Evolutionary conservation across 2,329 filamentous ascomycete genomes (phyloP).

Genomic region (Boeremia exigua): DNA sequence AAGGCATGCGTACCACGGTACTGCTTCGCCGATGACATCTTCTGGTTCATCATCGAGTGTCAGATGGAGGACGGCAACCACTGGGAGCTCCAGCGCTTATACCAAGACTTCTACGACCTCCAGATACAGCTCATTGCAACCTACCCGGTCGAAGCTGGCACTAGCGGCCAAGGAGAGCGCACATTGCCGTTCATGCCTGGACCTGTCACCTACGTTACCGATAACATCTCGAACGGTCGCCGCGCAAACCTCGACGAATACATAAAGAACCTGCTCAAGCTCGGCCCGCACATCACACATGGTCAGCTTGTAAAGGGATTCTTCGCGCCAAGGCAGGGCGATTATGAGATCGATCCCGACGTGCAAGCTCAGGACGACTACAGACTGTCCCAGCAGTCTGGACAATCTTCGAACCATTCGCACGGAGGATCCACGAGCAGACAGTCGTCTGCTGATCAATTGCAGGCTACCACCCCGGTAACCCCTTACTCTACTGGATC

Average conservation of each 20-base stretch:
- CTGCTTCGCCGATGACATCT: constrained; percentile 96
- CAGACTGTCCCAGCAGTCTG: constrained; percentile 68
- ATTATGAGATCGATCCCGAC: constrained; percentile 87
- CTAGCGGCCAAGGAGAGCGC: constrained; percentile 74
- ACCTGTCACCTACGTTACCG: constrained; percentile 96
- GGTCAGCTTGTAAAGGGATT: constrained; percentile 87
- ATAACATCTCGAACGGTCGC: constrained; percentile 91
- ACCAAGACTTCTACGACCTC: constrained; percentile 99
- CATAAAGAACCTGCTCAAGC: constrained; percentile 85
- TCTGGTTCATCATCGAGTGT: constrained; percentile 97
- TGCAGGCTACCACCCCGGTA: constrained; percentile 45
- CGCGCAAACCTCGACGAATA: constrained; percentile 94
- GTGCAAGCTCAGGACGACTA: constrained; percentile 70
- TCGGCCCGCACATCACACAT: constrained; percentile 83
- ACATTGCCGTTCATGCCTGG: constrained; percentile 97
- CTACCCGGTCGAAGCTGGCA: constrained; percentile 91
- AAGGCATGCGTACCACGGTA: constrained; percentile 88
- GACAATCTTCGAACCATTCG: constrained; percentile 46
- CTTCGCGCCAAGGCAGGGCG: constrained; percentile 86
- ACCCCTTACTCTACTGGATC: constrained; percentile 45
- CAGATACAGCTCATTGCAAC: constrained; percentile 92
- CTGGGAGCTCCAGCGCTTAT: constrained; percentile 93
- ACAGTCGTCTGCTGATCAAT: constrained; percentile 48
- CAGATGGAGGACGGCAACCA: constrained; percentile 86
- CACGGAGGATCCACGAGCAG: constrained; percentile 43